A percentile compares a stretch with the other conserved stretches of the same genome.
Conservation (phyloP, 139 green algal species). For the Picochlorum sp. region DNA sequence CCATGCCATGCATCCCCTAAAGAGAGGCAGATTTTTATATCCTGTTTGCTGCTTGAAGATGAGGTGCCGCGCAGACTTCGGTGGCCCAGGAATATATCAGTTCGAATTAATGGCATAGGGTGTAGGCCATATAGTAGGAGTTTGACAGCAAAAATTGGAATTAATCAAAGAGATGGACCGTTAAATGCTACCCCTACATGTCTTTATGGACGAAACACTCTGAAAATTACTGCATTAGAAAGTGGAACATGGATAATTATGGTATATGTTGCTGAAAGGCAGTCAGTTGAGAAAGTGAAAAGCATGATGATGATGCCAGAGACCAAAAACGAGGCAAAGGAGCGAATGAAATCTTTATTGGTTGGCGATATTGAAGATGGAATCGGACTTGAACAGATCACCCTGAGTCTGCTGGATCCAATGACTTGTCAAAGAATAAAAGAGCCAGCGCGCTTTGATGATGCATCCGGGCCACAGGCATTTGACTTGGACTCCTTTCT, state of each 20-base stretch:
- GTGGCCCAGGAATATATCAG: slow-evolving; percentile 47
- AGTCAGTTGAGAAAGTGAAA: slow-evolving; percentile 39
- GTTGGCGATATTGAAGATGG: slow-evolving; percentile 5
- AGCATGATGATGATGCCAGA: slow-evolving; percentile 43
- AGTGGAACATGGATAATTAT: slow-evolving; percentile 24
- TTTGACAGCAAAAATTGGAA: slow-evolving; percentile 42
- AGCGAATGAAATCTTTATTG: slow-evolving; percentile 31
- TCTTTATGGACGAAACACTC: slow-evolving; percentile 20
- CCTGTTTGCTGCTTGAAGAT: slow-evolving; percentile 38
- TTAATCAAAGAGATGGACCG: slow-evolving; percentile 62
- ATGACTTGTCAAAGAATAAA: slow-evolving; percentile 18
- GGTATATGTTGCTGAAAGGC: slow-evolving; percentile 28
- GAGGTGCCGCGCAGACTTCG: slow-evolving; percentile 48
- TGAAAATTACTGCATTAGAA: slow-evolving; percentile 24
- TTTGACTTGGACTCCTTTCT: slow-evolving; percentile 83
- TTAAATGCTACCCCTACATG: slow-evolving; percentile 32
- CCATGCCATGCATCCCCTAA: neutral
- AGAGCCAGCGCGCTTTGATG: slow-evolving; percentile 19
- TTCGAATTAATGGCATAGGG: slow-evolving; percentile 39
- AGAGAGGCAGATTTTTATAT: slow-evolving; percentile 9
- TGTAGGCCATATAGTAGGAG: slow-evolving; percentile 32
- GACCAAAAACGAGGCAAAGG: slow-evolving; percentile 24
- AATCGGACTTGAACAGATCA: slow-evolving; percentile 11
- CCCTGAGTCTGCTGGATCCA: slow-evolving; percentile 18
- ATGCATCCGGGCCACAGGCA: slow-evolving; percentile 28